Conservation (phyloP, 2,329 filamentous ascomycete genomes). For the Penicillium sp. region DNA sequence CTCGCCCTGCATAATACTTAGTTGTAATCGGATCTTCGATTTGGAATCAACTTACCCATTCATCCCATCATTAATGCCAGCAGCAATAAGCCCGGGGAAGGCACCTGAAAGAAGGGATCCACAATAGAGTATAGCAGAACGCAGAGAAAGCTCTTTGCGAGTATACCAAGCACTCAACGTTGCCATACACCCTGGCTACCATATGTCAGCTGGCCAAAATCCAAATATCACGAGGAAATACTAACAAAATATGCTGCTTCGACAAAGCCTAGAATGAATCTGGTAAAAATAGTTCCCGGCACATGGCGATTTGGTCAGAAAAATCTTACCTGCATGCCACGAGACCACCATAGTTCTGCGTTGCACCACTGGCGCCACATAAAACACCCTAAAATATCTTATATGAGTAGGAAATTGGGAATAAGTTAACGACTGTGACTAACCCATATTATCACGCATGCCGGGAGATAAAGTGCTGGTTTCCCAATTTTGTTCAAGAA, state of each 20-base stretch:
- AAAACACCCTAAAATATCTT: not conserved
- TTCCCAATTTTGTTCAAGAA: not conserved
- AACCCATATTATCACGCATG: not conserved
- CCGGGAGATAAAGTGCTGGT: not conserved
- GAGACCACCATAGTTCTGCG: not conserved
- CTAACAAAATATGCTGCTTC: not conserved
- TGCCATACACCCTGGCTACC: not conserved
- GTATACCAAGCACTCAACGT: not conserved
- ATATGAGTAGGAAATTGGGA: not conserved
- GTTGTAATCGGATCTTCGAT: not conserved
- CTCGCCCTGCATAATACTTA: not conserved
- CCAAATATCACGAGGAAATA: not conserved
- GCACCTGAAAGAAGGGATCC: not conserved
- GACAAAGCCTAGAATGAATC: not conserved
- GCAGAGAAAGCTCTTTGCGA: not conserved
- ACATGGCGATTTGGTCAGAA: too few relatives aligned
- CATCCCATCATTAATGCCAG: not conserved
- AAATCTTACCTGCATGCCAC: not conserved
- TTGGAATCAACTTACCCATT: not conserved
- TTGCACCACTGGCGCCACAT: not conserved
- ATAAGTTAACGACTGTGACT: not conserved
- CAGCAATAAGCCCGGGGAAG: not conserved
- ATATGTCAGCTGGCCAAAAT: not conserved
- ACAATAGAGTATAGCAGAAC: not conserved
- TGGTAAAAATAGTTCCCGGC: not conserved